Percentiles rank a stretch among this genome's conserved stretches.
Conservation (phyloP, 352 stramenopile genomes). For the Pythium plurisporium region DNA sequence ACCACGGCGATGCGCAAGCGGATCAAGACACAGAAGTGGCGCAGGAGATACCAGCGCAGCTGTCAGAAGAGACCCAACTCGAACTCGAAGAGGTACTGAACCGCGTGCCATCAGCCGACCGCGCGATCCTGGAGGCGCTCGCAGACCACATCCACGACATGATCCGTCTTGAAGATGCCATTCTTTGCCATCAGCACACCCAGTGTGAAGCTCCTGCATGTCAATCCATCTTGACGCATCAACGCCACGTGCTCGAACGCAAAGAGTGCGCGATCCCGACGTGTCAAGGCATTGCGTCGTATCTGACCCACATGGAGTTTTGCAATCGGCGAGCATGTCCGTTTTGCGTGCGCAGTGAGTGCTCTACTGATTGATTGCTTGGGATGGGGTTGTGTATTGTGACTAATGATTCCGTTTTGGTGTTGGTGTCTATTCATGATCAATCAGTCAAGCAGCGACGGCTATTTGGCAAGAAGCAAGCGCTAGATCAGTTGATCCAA, state of each 20-base stretch:
- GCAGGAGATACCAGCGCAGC: constrained; percentile 14
- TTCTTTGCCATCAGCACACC: constrained; percentile 21
- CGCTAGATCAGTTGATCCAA: constrained; percentile 14
- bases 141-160: constrained; percentile 32
- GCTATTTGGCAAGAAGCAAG: constrained; percentile 21
- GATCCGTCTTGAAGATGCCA: constrained; percentile 27
- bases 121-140: constrained; percentile 26
- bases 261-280: constrained; percentile 18
- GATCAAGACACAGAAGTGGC: constrained; percentile 10
- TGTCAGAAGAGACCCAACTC: constrained; percentile 16
- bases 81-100: constrained; percentile 27
- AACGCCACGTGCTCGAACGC: constrained; percentile 16
- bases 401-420: no score
- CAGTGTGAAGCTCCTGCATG: constrained; percentile 28
- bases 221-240: constrained; percentile 14
- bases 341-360: constrained; percentile 38
- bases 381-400: no score
- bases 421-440: not conserved
- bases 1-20: not conserved
- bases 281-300: constrained; percentile 24
- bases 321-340: constrained; percentile 20
- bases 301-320: constrained; percentile 25
- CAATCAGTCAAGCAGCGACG: constrained; percentile 19
- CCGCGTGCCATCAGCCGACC: constrained; percentile 21
- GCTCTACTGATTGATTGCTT: no score